phyloP scores from a whole-genome alignment of 2,329 filamentous ascomycete genomes.

The Aspergillus clavatus region DNA sequence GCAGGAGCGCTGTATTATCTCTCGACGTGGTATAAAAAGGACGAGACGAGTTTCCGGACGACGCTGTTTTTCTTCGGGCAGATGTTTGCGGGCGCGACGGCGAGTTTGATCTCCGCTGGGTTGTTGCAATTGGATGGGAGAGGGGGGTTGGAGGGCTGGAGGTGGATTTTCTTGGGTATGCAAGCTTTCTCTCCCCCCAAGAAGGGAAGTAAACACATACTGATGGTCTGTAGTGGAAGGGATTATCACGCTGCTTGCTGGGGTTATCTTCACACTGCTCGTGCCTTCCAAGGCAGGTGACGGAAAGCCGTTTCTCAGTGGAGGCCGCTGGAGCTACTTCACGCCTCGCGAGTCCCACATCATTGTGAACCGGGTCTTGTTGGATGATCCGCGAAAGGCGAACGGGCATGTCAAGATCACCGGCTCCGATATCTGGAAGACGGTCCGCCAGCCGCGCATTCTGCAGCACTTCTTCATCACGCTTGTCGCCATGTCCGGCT shows the following conservation, averaged over 20 bases:
- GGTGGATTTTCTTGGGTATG: constrained; percentile 49
- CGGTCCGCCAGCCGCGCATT: constrained; percentile 47
- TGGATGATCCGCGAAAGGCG: constrained; percentile 43
- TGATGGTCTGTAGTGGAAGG: constrained; percentile 42
- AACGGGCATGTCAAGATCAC: constrained; percentile 35
- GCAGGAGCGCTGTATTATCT: constrained; percentile 40
- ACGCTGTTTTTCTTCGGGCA: constrained; percentile 56
- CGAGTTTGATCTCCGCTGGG: constrained; percentile 36
- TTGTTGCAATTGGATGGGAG: constrained; percentile 48
- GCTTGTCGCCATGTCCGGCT: constrained; percentile 43
- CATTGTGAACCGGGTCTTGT: constrained; percentile 37
- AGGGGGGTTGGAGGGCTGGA: constrained; percentile 50
- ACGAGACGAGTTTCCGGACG: constrained; percentile 50
- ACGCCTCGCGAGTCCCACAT: constrained; percentile 42
- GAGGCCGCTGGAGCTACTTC: constrained; percentile 42
- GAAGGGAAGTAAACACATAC: too few species aligned
- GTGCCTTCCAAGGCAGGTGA: constrained; percentile 38
- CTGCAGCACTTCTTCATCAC: constrained; percentile 51
- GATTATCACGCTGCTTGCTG: constrained; percentile 46
- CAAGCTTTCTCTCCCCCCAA: too few species aligned
- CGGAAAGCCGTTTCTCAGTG: constrained; percentile 31
- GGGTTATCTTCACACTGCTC: constrained; percentile 38
- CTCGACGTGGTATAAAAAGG: constrained; percentile 53
- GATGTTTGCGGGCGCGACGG: constrained; percentile 46
- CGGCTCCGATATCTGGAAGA: constrained; percentile 32